phyloP scores from a whole-genome alignment of 257 asterid species.

The Ilex asprella region DNA sequence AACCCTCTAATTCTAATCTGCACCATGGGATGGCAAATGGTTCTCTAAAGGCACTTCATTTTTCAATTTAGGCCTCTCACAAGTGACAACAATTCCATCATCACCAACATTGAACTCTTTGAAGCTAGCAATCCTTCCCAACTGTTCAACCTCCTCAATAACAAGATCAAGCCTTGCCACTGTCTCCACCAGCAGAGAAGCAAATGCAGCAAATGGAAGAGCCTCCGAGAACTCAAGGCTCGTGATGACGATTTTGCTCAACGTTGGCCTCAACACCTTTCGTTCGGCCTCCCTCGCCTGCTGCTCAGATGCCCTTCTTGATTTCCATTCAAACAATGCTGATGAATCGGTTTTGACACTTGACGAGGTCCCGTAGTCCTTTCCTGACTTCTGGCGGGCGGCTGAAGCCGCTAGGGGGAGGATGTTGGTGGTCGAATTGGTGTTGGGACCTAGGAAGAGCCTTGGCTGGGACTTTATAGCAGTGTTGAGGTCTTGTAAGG shows the following conservation, averaged over 20 bases:
- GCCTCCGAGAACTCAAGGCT: slow-evolving; percentile 87
- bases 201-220: slow-evolving; percentile 88
- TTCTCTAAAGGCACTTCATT: slow-evolving; percentile 17
- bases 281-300: slow-evolving; percentile 33
- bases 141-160: slow-evolving; percentile 81
- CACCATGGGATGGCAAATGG: slow-evolving; percentile 38
- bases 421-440: slow-evolving; percentile 26
- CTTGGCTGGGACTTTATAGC: slow-evolving; percentile 71
- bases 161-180: slow-evolving; percentile 90
- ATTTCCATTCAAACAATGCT: slow-evolving; percentile 50
- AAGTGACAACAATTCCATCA: slow-evolving; percentile 20
- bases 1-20: slow-evolving; percentile 17
- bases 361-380: slow-evolving; percentile 24
- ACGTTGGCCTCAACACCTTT: slow-evolving; percentile 54
- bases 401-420: slow-evolving; percentile 41
- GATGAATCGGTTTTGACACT: slow-evolving; percentile 68
- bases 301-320: slow-evolving; percentile 31
- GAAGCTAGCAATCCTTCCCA: slow-evolving; percentile 67
- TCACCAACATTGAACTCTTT: slow-evolving; percentile 55
- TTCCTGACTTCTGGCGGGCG: slow-evolving; percentile 21
- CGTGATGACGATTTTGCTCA: slow-evolving; percentile 65
- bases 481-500: slow-evolving; percentile 69
- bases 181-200: slow-evolving; percentile 70
- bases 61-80: slow-evolving; percentile 18
- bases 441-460: slow-evolving; percentile 53